A percentile compares a stretch with the other conserved stretches of the same genome.
Evolutionary conservation across 352 stramenopile species (phyloP).

Genomic region (Halophytophthora polymorphica): DNA sequence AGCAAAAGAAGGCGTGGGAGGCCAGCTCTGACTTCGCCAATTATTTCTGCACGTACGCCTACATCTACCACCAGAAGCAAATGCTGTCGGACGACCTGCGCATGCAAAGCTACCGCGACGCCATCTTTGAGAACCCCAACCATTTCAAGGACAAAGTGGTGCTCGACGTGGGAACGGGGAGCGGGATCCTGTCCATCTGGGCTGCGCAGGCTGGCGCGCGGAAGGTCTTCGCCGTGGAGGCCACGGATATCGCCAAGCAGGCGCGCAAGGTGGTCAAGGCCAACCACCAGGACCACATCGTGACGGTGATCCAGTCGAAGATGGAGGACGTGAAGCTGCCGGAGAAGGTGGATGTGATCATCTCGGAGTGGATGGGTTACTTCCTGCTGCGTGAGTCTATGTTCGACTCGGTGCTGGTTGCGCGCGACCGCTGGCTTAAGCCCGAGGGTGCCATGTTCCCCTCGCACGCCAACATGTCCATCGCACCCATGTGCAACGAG

Average conservation of each 20-base stretch:
- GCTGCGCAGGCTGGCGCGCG: constrained; percentile 97
- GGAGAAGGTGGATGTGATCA: constrained; percentile 99
- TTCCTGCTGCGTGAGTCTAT: constrained; percentile 99
- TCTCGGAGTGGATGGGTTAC: constrained; percentile 99
- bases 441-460: constrained; percentile 97
- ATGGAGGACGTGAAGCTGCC: constrained; percentile 98
- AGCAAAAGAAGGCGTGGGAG: constrained; percentile 84
- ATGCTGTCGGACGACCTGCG: constrained; percentile 99
- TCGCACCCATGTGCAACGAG: constrained; percentile 96
- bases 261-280: constrained; percentile 94
- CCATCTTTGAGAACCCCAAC: constrained; percentile 97
- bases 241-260: constrained; percentile 98
- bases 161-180: constrained; percentile 99
- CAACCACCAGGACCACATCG: constrained; percentile 95
- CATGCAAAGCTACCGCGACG: constrained; percentile 98
- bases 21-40: constrained; percentile 86
- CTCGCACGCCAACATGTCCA: constrained; percentile 97
- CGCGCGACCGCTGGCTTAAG: constrained; percentile 96
- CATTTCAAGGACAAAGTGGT: constrained; percentile 99
- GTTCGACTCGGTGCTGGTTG: constrained; percentile 98
- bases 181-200: constrained; percentile 98
- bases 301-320: constrained; percentile 98
- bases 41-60: constrained; percentile 90
- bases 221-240: constrained; percentile 97
- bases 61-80: constrained; percentile 95